These are phyloP conservation scores for Solanum medicagineum DNA, from an alignment of 257 asterid genomes.

Conservation along the genomic window DNA sequence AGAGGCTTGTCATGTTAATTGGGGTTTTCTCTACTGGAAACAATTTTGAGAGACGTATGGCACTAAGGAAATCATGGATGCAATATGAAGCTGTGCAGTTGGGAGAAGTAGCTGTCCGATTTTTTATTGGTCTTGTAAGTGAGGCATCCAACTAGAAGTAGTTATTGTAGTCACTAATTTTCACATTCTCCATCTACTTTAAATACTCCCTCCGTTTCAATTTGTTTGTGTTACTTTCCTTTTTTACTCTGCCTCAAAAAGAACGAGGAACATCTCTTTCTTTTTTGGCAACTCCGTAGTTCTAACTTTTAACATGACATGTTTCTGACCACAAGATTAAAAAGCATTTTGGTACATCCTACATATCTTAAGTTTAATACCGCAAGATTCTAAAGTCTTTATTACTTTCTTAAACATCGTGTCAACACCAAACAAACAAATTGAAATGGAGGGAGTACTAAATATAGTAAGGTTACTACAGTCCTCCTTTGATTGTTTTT, in stretches of 20 bases:
- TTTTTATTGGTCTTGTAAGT: conserved; percentile 96
- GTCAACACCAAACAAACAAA: not conserved
- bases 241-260: not conserved
- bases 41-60: conserved; percentile 91
- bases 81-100: conserved; percentile 65
- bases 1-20: conserved; percentile 43
- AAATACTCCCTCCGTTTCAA: not conserved
- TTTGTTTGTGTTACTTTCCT: not conserved
- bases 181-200: not conserved
- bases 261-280: not conserved
- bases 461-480: not conserved
- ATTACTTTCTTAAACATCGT: not conserved
- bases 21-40: conserved; percentile 95
- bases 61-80: conserved; percentile 94
- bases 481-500: not conserved
- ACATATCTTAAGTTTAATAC: not conserved
- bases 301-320: not conserved
- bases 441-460: not conserved
- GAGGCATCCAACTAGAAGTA: conserved; percentile 6
- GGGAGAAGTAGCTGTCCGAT: conserved; percentile 82
- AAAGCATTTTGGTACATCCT: not conserved
- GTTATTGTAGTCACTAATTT: not conserved
- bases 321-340: not conserved
- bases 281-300: not conserved
- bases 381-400: not conserved